Percentiles rank a stretch among this genome's conserved stretches.
Evolutionary conservation across 129 eudicot species (phyloP).

Genomic region (carrot (Daucus carota)): DNA sequence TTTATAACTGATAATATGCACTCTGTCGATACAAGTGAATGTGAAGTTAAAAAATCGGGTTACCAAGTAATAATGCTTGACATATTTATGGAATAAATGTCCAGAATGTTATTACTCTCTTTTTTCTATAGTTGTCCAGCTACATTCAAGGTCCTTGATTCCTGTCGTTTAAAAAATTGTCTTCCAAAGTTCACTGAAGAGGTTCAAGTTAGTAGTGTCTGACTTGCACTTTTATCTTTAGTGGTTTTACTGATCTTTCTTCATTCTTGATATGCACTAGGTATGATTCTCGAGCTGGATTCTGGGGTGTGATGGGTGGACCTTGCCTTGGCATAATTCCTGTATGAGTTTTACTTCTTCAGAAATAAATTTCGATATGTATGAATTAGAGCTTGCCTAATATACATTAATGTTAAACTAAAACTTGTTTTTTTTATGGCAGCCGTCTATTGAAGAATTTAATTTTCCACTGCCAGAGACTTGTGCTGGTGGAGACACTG

Average conservation of each 20-base stretch:
- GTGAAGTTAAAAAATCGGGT: background rate
- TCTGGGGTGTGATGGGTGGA: conserved; percentile 96
- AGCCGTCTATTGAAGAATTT: conserved; percentile 92
- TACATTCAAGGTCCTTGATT: background rate
- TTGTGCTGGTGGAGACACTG: conserved; percentile 80
- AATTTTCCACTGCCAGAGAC: conserved; percentile 69
- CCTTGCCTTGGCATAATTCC: conserved; percentile 97
- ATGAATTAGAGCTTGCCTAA: background rate
- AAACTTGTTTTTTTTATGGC: conserved; percentile 15
- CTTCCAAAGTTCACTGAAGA: too few species aligned
- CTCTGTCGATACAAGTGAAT: background rate
- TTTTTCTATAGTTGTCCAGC: background rate
- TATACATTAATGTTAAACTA: background rate
- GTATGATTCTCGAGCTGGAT: conserved; percentile 92
- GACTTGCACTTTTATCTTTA: background rate
- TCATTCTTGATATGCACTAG: conserved; percentile 24
- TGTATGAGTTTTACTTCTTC: conserved; percentile 38
- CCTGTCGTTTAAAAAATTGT: background rate
- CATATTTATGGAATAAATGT: background rate
- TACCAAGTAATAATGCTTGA: background rate
- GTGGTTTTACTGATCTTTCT: background rate
- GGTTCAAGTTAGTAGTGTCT: background rate
- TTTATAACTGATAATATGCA: background rate
- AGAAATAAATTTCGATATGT: background rate
- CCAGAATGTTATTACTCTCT: background rate